Base-by-base conservation (phyloP, 768 basidiomycete species). In the Boletus fagicola region DNA sequence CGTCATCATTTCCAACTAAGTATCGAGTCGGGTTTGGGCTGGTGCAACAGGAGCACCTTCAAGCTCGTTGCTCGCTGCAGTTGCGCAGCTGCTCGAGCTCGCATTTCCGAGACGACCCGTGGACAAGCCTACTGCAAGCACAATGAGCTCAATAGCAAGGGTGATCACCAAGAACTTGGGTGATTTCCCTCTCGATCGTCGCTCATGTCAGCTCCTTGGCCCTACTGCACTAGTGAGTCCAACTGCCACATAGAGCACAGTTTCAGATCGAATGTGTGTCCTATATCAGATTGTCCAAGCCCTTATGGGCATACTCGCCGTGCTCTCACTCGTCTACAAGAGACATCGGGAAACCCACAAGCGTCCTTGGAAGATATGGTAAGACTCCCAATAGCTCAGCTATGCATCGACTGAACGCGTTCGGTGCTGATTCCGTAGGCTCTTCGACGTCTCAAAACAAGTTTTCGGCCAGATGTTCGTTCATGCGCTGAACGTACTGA, bases 361-460 rank as follows among this genome's bases (percentile, higher is more conserved):
- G 69, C 83, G 96, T 30, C 90, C 87, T 20, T 98, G 96, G 96
- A 79, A 81, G 64, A 96, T 97, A 75, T 98, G 96, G 93, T 89
- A 63, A 57, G 83, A 61, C 56, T 7, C 35, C 50, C 35, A 33
- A 13, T 28, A 11, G 10, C 26, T 42, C 49, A 40, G 20, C 28
- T 18, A 24, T 26, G 13, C 35, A 45, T 55, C n/a, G n/a, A 31
- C 62, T 64, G 43, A 62, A 31, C 15, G n/a, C n/a, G 20, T 26
- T 57, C 44, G 45, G 24, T 38, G 7, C 40, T 38, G 33, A 30
- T 53, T 50, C 49, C 18, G 45, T 31, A 93, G 91, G 93, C 68
- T 90, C n/a, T 94, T 91, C 70, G 94, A 97, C 65, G 90, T 97
- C 5, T 88, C 87, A 3, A 97, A 97, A 71, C 95, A 98, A 77